These are phyloP conservation scores for Isatis tinctoria DNA, from an alignment of 345 rosid species.

Conservation along the genomic window DNA sequence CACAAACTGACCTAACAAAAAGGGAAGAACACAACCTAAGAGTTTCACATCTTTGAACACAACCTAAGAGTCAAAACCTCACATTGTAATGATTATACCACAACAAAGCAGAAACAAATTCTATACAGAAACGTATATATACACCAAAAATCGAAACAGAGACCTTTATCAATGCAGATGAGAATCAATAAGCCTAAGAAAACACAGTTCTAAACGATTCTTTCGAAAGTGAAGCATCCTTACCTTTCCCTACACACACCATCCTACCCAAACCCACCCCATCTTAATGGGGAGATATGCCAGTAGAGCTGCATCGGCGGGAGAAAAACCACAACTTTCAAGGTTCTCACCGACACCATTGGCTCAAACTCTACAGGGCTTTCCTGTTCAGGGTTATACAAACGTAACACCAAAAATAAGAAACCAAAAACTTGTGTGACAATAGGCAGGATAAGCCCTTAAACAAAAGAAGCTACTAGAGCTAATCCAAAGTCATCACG, in stretches of 20 bases:
- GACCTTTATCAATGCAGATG: constrained; percentile 2
- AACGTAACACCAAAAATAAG: neutral
- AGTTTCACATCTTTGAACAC: neutral
- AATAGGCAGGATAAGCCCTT: neutral
- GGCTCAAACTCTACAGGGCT: constrained; percentile 26
- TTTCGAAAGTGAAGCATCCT: constrained; percentile 13
- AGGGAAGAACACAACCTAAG: neutral
- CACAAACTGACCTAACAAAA: neutral
- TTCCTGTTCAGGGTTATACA: constrained; percentile 27
- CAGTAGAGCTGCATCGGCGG: constrained; percentile 27
- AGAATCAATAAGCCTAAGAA: neutral
- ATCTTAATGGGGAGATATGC: constrained; percentile 20
- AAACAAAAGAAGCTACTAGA: neutral
- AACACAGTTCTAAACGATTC: neutral
- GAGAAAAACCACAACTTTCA: constrained; percentile 28
- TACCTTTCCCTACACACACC: constrained; percentile 41
- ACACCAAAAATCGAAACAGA: neutral
- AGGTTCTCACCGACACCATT: constrained; percentile 28
- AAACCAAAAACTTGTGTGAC: neutral
- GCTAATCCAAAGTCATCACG: neutral
- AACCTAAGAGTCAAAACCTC: neutral
- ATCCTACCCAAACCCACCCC: constrained; percentile 39
- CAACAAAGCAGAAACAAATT: neutral
- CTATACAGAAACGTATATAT: neutral
- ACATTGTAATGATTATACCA: neutral